Evolutionary conservation across 2,329 filamentous ascomycete genomes (phyloP).

Genomic region (Ophiostoma angusticollis): DNA sequence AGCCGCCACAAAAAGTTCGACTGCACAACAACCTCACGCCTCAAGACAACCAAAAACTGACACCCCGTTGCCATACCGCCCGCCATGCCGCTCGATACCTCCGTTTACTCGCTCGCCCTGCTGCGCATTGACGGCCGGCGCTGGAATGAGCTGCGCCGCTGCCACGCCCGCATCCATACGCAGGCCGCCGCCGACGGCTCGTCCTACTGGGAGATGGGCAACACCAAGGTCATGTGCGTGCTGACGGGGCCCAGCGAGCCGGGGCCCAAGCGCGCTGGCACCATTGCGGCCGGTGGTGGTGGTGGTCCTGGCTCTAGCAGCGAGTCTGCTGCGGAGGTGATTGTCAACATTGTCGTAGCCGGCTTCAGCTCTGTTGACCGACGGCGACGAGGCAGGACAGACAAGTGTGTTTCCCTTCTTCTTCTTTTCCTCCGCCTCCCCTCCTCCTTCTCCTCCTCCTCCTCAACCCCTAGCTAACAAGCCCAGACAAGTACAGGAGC

Average conservation of each 20-base stretch:
- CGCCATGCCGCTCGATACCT: slow-evolving; percentile 84
- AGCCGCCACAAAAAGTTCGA: background rate
- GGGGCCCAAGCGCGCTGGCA: slow-evolving; percentile 22
- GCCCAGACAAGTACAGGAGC: slow-evolving; percentile 61
- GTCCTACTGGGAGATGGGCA: slow-evolving; percentile 90
- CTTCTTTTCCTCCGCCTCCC: background rate
- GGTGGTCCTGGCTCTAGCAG: slow-evolving; percentile 16
- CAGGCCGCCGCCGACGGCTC: slow-evolving; percentile 89
- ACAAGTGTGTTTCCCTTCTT: slow-evolving; percentile 50
- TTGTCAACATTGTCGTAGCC: slow-evolving; percentile 72
- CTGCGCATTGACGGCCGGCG: slow-evolving; percentile 72
- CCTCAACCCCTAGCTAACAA: background rate
- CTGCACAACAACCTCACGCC: background rate
- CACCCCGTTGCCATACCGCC: too few species aligned
- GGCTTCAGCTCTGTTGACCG: slow-evolving; percentile 82
- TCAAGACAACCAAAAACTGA: too few species aligned
- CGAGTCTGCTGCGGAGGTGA: slow-evolving; percentile 49
- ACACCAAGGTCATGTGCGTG: slow-evolving; percentile 92
- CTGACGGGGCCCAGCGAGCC: slow-evolving; percentile 73
- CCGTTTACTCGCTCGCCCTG: slow-evolving; percentile 77
- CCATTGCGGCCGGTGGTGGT: slow-evolving; percentile 14
- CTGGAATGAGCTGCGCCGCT: slow-evolving; percentile 91
- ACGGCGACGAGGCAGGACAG: slow-evolving; percentile 59
- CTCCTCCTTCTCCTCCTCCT: background rate
- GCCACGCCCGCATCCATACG: slow-evolving; percentile 81